Percentiles rank a stretch among this genome's conserved stretches.
Conservation (phyloP, 441 rosid genomes). For the Gossypium schwendimanii region DNA sequence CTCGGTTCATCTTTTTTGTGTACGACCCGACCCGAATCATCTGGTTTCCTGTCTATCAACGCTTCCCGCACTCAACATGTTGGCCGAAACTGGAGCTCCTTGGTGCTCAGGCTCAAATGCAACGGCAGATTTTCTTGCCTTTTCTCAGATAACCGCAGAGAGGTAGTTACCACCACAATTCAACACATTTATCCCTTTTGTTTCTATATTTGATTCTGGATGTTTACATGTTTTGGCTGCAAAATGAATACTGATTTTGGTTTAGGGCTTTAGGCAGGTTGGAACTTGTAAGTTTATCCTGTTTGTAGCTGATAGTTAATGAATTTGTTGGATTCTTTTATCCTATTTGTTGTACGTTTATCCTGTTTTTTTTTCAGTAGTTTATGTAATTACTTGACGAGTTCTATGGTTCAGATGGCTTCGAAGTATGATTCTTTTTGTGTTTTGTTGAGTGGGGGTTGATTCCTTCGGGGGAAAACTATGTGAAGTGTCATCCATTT, state of each 20-base stretch:
- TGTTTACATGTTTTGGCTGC: not conserved
- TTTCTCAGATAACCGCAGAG: conserved; percentile 51
- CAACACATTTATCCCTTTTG: not conserved
- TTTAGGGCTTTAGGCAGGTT: too few relatives aligned
- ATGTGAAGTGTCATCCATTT: too few relatives aligned
- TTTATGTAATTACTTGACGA: not conserved
- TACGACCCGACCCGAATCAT: conserved; percentile 19
- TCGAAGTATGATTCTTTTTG: not conserved
- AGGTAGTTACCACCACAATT: conserved; percentile 31
- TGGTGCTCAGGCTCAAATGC: conserved; percentile 38
- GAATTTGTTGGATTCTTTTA: not conserved
- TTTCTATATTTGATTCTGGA: not conserved
- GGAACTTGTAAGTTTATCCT: too few relatives aligned
- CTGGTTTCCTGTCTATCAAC: not conserved
- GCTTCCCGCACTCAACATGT: conserved; percentile 12
- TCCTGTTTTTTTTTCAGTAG: not conserved
- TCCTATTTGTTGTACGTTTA: not conserved
- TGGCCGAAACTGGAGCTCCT: conserved; percentile 28
- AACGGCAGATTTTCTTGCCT: conserved; percentile 48
- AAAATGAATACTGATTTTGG: not conserved
- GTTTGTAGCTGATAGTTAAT: not conserved
- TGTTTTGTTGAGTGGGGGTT: not conserved
- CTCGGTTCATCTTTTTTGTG: conserved; percentile 16
- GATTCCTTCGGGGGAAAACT: too few relatives aligned
- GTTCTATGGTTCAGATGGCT: not conserved